Conservation (phyloP, 2,329 filamentous ascomycete species). For the Botrytis pseudocinerea region DNA sequence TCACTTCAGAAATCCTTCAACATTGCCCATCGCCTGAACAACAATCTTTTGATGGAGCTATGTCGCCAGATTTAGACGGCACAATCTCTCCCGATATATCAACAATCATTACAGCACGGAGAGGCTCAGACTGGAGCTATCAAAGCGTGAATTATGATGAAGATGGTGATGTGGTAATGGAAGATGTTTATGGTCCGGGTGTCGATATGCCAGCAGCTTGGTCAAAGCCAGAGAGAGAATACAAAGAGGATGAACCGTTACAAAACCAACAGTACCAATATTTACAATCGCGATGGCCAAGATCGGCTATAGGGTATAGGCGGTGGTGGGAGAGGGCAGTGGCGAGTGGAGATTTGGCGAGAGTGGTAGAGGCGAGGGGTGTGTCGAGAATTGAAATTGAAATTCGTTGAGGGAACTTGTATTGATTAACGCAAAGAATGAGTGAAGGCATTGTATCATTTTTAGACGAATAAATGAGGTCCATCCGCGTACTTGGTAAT, state of each 20-base stretch:
- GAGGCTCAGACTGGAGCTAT: slow-evolving; percentile 9
- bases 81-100: background rate
- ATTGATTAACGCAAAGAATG: background rate
- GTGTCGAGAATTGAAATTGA: slow-evolving; percentile 22
- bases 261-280: slow-evolving; percentile 21
- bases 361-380: slow-evolving; percentile 41
- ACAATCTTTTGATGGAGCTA: slow-evolving; percentile 34
- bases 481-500: background rate
- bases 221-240: slow-evolving; percentile 21
- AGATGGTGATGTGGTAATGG: slow-evolving; percentile 36
- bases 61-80: slow-evolving; percentile 30
- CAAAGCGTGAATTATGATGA: slow-evolving; percentile 27
- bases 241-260: background rate
- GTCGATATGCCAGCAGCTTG: background rate
- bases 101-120: slow-evolving; percentile 1
- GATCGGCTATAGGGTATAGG: background rate
- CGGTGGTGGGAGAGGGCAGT: slow-evolving; percentile 3
- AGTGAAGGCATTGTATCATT: background rate
- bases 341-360: slow-evolving; percentile 34
- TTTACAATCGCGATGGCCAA: slow-evolving; percentile 20
- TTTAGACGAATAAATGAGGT: background rate
- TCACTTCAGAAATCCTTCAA: slow-evolving; percentile 13
- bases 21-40: slow-evolving; percentile 1
- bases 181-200: slow-evolving; percentile 27
- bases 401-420: slow-evolving; percentile 6